Conservation (phyloP, 345 rosid species). For the Lagerstroemia speciosa region DNA sequence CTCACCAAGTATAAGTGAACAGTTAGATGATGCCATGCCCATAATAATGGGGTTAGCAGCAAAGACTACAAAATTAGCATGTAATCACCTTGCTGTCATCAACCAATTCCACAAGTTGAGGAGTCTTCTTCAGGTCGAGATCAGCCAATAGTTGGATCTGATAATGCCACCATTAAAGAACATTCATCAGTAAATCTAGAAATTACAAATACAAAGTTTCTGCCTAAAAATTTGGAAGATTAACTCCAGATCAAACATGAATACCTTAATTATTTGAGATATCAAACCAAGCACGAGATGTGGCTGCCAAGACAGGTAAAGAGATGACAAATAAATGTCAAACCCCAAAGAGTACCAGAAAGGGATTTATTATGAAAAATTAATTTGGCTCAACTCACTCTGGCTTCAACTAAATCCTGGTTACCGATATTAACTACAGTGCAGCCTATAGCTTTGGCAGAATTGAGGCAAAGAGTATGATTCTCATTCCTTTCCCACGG, state of each 20-base stretch:
- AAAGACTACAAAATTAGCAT: background rate
- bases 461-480: constrained; percentile 2
- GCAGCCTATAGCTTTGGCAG: background rate
- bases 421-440: constrained; percentile 1
- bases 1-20: background rate
- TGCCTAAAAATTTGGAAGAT: too few species aligned
- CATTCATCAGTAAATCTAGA: too few species aligned
- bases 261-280: constrained; percentile 4
- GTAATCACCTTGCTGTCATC: constrained; percentile 61
- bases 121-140: background rate
- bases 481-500: constrained; percentile 7
- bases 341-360: background rate
- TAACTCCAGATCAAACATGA: background rate
- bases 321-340: background rate
- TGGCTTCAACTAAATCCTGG: constrained; percentile 2
- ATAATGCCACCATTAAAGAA: background rate
- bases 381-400: background rate
- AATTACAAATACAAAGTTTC: too few species aligned
- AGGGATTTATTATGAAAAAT: background rate
- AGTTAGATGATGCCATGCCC: background rate
- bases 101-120: constrained; percentile 40
- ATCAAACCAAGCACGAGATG: constrained; percentile 6
- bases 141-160: background rate
- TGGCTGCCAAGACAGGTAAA: background rate
- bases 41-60: background rate